Evolutionary conservation across 164 flowering plant genomes (phyloP).

Genomic region (Magnolia sinica): DNA sequence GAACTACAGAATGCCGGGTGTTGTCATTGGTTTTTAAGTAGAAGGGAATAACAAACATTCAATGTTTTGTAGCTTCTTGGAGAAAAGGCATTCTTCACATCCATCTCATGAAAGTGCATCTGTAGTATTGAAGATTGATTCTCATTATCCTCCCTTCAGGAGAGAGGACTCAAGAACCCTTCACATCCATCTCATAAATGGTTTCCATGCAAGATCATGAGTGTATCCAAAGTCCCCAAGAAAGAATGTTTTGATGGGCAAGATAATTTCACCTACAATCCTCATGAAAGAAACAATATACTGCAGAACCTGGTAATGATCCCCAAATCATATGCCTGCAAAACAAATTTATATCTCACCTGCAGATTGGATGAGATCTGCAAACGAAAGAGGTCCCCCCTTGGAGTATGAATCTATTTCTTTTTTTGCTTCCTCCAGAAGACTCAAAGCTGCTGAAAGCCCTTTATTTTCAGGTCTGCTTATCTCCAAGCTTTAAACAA

Average conservation of each 20-base stretch:
- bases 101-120: neutral
- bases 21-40: neutral
- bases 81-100: neutral
- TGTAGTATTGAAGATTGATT: too few species aligned
- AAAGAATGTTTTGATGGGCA: too few species aligned
- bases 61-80: neutral
- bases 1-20: neutral
- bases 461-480: constrained; percentile 89
- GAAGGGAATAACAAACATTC: neutral
- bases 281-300: neutral
- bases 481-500: constrained; percentile 82
- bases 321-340: neutral
- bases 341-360: constrained; percentile 35
- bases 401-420: constrained; percentile 83
- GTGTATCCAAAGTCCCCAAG: too few species aligned
- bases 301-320: neutral
- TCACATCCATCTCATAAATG: too few species aligned
- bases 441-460: constrained; percentile 66
- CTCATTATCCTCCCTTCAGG: too few species aligned
- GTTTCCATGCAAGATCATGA: too few species aligned
- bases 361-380: constrained; percentile 89
- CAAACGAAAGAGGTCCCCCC: constrained; percentile 87
- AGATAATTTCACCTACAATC: too few species aligned
- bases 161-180: too few species aligned
- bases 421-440: constrained; percentile 76